Evolutionary conservation across 2,329 filamentous ascomycete species (phyloP), one percentile per base, ranked within the genome.

Genomic region (Ramularia endophylla): DNA sequence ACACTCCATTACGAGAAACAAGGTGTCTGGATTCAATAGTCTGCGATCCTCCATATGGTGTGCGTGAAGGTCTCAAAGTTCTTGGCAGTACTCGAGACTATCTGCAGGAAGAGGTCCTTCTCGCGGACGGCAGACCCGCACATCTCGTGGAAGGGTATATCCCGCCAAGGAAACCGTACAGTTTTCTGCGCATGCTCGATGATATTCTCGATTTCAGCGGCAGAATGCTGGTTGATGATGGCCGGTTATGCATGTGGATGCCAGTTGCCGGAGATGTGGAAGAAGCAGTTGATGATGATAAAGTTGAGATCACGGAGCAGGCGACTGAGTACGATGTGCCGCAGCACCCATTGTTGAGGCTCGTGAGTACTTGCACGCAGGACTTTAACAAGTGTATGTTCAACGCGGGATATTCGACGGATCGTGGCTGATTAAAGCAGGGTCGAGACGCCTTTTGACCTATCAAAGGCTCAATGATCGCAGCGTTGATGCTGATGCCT

Each of bases 31-130:
- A 98, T 63, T 89, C 87, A 3, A 94, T 98, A 44, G 73, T 97
- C 5, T 97, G 89, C 57, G 92, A 98, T 66, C 92, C 92, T 13
- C 92, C 92, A 0, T 98, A 98, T 59, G 92, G 92, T 2, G 88
- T 98, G 5, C 76, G 92, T 35, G 92, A 98, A 64, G 92, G 92
- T 0, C 65, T 97, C 45, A 85, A 85, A 56, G 90, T 98, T 2
- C 72, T 98, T 1, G 92, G 92, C 1, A 75, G 78, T 40, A 79
- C 82, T 48, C 81, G 92, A 54, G 68, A 68, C 5, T 47, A 53
- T 12, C 41, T 66, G 56, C 59, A 62, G 8, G 71, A 71, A 37
- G 71, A 73, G 40, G 67, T 71, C 55, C 70, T 85, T 1, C 70
- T 86, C 20, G 77, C 83, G 43, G 78, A 86, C 57, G 87, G 86